These are phyloP conservation scores for Lipomyces spencermartinsiae DNA, from an alignment of 805 yeast species.

Conservation along the genomic window DNA sequence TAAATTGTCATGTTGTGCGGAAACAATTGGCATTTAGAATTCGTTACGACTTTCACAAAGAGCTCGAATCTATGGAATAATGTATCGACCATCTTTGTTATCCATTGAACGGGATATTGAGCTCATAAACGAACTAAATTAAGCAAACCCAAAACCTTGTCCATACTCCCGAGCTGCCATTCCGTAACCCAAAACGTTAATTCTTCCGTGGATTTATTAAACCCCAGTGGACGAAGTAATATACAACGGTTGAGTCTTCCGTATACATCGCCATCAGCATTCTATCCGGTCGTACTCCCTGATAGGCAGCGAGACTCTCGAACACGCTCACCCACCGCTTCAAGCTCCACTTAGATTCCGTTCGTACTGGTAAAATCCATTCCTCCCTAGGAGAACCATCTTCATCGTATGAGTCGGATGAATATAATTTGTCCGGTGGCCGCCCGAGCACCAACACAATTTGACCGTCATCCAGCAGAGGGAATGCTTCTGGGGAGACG, in stretches of 20 bases:
- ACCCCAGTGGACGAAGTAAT: constrained; percentile 50
- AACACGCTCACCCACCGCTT: constrained; percentile 47
- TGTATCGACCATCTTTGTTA: neutral
- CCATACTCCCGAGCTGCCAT: neutral
- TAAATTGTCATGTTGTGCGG: neutral
- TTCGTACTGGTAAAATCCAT: constrained; percentile 42
- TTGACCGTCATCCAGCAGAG: constrained; percentile 11
- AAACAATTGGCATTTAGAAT: neutral
- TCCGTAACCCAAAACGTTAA: constrained; percentile 24
- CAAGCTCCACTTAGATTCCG: constrained; percentile 46
- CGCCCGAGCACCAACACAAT: constrained; percentile 40
- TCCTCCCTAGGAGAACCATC: constrained; percentile 34
- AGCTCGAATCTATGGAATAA: neutral
- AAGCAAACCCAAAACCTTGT: neutral
- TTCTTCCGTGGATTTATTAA: constrained; percentile 50
- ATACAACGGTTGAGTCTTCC: constrained; percentile 52
- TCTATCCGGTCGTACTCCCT: constrained; percentile 37
- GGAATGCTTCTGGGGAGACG: constrained; percentile 12
- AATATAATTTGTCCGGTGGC: constrained; percentile 48
- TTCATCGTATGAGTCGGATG: constrained; percentile 41
- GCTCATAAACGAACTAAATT: neutral
- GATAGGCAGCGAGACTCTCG: constrained; percentile 35
- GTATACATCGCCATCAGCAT: constrained; percentile 52
- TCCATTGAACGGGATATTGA: neutral
- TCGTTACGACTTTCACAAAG: neutral